Evolutionary conservation across 352 stramenopile species (phyloP), one percentile per base, ranked within the genome.

Genomic region (Globisporangium emineosum): DNA sequence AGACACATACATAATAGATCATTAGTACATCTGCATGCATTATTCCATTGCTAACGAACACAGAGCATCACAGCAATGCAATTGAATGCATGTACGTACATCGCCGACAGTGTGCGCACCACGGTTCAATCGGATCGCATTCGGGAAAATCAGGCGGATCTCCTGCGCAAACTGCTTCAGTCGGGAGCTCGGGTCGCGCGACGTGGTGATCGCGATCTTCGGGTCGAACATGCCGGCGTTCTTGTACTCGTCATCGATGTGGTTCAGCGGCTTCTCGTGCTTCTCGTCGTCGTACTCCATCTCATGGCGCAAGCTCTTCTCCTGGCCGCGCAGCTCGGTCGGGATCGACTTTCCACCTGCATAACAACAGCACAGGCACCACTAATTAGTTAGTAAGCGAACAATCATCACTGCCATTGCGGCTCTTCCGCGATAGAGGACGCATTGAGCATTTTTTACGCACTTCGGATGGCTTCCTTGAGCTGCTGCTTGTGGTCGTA

Each of bases 141-240:
- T 99, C 27, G 98, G 98, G 72, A 99, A 96, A 54, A 99, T 93
- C 30, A 98, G 79, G 33, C 98, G 98, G 50, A 99, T 86, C 86
- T 99, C 98, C 86, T 99, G 99, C n/a, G 97, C 90, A 77, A 99
- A 99, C 81, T 99, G 97, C 75, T 99, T 99, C 30, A 99, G 86
- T 15, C 98, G 93, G 53, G 90, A 97, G 59, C 86, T 98, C 30
- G 98, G 98, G 73, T 98, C 92, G 40, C 96, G 95, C 52, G 92
- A 98, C 45, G 98, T 99, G 8, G 97, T 99, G 33, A 99, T 94
- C 65, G 97, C 99, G 43, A 99, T 89, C 64, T 98, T 98, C 35
- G 97, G 98, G 76, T 99, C 97, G 56, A 95, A 91, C 71, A 98
- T 93, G 53, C 97, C 98, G 6, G 96, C 96, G 73, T 98, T 97